These are phyloP conservation scores for Boletus rubropictus DNA, from an alignment of 768 basidiomycete species.

Conservation along the genomic window DNA sequence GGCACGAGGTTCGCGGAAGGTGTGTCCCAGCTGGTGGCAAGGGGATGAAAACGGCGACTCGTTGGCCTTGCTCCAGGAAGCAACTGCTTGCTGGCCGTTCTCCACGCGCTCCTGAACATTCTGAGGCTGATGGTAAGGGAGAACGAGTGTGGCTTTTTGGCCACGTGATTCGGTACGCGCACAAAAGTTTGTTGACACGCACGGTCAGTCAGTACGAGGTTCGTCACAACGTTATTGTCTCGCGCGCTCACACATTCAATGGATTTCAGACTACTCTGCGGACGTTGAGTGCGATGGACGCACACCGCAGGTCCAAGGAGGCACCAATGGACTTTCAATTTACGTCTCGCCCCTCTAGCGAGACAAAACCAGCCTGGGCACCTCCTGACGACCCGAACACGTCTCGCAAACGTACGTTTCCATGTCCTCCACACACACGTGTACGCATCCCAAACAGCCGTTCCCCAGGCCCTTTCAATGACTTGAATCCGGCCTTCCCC, in stretches of 20 bases:
- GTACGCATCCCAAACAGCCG: constrained; percentile 21
- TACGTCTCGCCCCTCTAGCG: constrained; percentile 56
- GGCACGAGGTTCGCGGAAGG: constrained; percentile 70
- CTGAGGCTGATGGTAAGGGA: constrained; percentile 4
- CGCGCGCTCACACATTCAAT: not conserved
- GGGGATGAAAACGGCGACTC: constrained; percentile 49
- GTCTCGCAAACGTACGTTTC: constrained; percentile 63
- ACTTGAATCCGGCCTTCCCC: constrained; percentile 38
- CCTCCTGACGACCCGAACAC: constrained; percentile 43
- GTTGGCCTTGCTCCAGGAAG: constrained; percentile 10
- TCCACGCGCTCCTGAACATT: constrained; percentile 30
- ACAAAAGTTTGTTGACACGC: constrained; percentile 12
- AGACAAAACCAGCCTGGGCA: constrained; percentile 57
- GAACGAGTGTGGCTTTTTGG: not conserved
- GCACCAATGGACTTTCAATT: constrained; percentile 90
- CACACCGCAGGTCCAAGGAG: constrained; percentile 54
- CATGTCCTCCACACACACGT: constrained; percentile 22
- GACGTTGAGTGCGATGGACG: constrained; percentile 18
- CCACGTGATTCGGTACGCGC: constrained; percentile 24
- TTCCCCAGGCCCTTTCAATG: constrained; percentile 39
- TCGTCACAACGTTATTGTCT: constrained; percentile 1
- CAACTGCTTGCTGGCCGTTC: constrained; percentile 16
- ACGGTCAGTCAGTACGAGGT: too few relatives aligned
- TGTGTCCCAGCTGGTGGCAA: constrained; percentile 40
- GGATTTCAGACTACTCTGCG: not conserved